Conservation (phyloP, 257 asterid genomes). For the Nicotiana paniculata region DNA sequence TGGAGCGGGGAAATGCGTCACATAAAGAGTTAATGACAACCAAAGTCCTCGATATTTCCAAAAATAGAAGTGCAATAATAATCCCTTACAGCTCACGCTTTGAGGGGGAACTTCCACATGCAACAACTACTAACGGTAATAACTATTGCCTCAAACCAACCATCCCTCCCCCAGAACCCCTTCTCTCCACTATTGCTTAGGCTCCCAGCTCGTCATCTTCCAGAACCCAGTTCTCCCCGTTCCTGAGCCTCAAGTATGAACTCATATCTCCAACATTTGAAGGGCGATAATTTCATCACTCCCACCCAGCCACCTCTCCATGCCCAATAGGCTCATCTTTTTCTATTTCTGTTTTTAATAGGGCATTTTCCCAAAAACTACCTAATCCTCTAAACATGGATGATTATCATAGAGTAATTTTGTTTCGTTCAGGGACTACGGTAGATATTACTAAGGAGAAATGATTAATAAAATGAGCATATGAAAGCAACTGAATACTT, state of each 20-base stretch:
- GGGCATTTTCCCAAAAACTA: not conserved
- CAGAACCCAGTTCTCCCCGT: not conserved
- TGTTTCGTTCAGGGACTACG: not conserved
- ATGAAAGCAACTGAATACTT: slow-evolving; percentile 25
- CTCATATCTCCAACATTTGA: not conserved
- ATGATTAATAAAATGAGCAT: not conserved
- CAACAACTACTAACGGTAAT: not conserved
- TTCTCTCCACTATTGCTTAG: not conserved
- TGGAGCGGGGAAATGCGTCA: not conserved
- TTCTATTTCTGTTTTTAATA: not conserved
- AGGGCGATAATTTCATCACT: not conserved
- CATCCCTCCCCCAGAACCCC: not conserved
- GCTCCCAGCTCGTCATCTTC: not conserved
- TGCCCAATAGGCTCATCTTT: not conserved
- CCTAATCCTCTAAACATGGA: not conserved
- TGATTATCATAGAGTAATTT: not conserved
- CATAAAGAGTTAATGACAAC: not conserved
- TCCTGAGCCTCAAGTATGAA: not conserved
- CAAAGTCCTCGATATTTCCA: not conserved
- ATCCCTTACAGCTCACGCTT: not conserved
- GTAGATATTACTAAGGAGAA: not conserved
- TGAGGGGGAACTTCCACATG: not conserved
- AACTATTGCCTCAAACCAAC: not conserved
- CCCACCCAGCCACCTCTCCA: not conserved
- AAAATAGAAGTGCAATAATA: not conserved